A percentile compares a stretch with the other conserved stretches of the same genome.
Evolutionary conservation across 768 basidiomycete genomes (phyloP).

Genomic region (Rhodocollybia butyracea): DNA sequence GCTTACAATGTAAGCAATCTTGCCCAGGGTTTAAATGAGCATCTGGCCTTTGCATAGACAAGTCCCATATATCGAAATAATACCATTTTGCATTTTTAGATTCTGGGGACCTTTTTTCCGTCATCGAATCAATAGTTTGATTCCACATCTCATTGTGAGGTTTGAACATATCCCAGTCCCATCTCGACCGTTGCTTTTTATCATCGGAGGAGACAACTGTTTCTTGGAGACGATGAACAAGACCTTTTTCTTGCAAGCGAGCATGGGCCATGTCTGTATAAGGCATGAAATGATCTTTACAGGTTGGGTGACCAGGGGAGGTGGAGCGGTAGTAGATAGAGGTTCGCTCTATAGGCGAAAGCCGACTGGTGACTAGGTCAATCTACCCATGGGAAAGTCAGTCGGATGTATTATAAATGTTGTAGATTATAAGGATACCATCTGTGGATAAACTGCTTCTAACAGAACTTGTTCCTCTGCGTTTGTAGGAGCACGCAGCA

Average conservation of each 20-base stretch:
- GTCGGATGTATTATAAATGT: background rate
- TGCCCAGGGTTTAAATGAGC: slow-evolving; percentile 24
- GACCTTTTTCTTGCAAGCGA: slow-evolving; percentile 15
- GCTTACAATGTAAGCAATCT: slow-evolving; percentile 27
- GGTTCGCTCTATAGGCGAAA: slow-evolving; percentile 17
- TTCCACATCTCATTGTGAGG: slow-evolving; percentile 16
- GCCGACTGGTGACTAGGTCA: slow-evolving; percentile 18
- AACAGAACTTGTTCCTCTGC: slow-evolving; percentile 23
- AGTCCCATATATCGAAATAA: slow-evolving; percentile 25
- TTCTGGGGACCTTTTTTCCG: slow-evolving; percentile 1
- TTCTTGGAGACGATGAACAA: slow-evolving; percentile 18
- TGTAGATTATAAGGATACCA: slow-evolving; percentile 15
- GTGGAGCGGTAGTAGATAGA: slow-evolving; percentile 26
- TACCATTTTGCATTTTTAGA: slow-evolving; percentile 20
- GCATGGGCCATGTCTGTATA: slow-evolving; percentile 17
- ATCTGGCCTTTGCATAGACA: slow-evolving; percentile 23
- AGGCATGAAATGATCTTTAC: slow-evolving; percentile 16
- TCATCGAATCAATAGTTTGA: slow-evolving; percentile 13
- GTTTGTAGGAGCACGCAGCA: slow-evolving; percentile 22
- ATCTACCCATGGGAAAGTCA: slow-evolving; percentile 4
- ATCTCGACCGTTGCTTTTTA: slow-evolving; percentile 19
- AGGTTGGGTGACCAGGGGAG: slow-evolving; percentile 22
- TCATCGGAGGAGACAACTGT: slow-evolving; percentile 13
- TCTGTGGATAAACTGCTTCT: slow-evolving; percentile 24
- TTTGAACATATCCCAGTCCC: slow-evolving; percentile 28